Evolutionary conservation across 495 filamentous ascomycete species (phyloP).

Genomic region (Cairneyella variabilis): DNA sequence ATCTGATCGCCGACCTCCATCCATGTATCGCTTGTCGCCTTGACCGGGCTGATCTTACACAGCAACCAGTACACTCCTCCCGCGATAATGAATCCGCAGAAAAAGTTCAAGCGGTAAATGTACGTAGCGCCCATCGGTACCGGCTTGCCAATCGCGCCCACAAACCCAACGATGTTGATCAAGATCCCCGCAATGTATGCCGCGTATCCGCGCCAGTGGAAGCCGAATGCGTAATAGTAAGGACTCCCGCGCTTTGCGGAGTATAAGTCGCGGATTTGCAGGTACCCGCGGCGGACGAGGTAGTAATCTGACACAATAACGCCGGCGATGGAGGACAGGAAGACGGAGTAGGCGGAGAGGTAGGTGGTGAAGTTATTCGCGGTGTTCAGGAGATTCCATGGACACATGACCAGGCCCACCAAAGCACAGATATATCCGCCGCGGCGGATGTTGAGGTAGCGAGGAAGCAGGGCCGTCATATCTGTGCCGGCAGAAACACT

Average conservation of each 20-base stretch:
- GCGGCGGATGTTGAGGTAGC: slow-evolving; percentile 83
- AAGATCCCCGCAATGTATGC: slow-evolving; percentile 85
- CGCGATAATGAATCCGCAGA: slow-evolving; percentile 76
- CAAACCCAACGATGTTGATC: slow-evolving; percentile 92
- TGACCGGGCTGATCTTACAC: slow-evolving; percentile 66
- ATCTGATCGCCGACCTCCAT: slow-evolving; percentile 74
- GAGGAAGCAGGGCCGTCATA: slow-evolving; percentile 83
- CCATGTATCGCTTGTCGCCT: slow-evolving; percentile 72
- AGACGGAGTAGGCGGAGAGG: slow-evolving; percentile 91
- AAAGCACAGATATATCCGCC: slow-evolving; percentile 86
- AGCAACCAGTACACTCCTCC: slow-evolving; percentile 62
- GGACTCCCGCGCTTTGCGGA: slow-evolving; percentile 59
- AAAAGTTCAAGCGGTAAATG: slow-evolving; percentile 89
- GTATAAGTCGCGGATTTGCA: slow-evolving; percentile 77
- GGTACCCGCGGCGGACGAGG: slow-evolving; percentile 77
- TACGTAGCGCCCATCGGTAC: slow-evolving; percentile 77
- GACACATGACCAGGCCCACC: slow-evolving; percentile 84
- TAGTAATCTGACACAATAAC: slow-evolving; percentile 93
- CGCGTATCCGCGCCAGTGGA: slow-evolving; percentile 79
- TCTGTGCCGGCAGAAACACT: slow-evolving; percentile 87
- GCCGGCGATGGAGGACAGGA: slow-evolving; percentile 87
- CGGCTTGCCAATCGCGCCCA: slow-evolving; percentile 65
- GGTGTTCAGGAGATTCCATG: slow-evolving; percentile 74
- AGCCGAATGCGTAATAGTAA: slow-evolving; percentile 70
- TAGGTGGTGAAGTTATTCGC: slow-evolving; percentile 95